Base-by-base conservation (phyloP, 805 yeast species). In the Candida andamanensis region DNA sequence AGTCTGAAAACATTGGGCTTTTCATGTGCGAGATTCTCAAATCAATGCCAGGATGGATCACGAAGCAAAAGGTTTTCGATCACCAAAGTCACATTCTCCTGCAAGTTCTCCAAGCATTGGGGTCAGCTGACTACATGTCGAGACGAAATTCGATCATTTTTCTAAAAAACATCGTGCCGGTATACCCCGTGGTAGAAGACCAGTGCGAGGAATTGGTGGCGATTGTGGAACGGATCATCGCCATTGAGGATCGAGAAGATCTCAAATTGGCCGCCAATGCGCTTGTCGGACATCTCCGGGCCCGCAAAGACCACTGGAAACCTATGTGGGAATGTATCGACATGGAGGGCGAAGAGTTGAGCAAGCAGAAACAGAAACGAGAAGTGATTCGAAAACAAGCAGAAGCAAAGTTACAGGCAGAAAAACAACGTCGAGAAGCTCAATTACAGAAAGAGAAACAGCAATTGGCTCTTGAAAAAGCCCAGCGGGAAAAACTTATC, bases 1-100 rank as follows among this genome's bases (percentile, higher is more conserved):
- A 89, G 49, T 78, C 95, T 2, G 95, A 87, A 45, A 83, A 84
- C 49, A 53, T 87, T 23, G 95, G 95, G 3, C 54, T 85, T 9
- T 87, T 89, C 44, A 73, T 76, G 44, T 63, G 74, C 16, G 78
- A 74, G 15, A 40, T 82, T 1, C 17, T 40, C 9, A n/a, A n/a
- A n/a, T n/a, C n/a, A n/a, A n/a, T n/a, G n/a, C n/a, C n/a, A n/a
- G n/a, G n/a, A n/a, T n/a, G n/a, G n/a, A 57, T 52, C 5, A 56
- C 55, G 15, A 19, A 27, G 13, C 3, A n/a, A 17, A 15, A 9
- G 26, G 11, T 28, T 7, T 24, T 50, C 44, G 63, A 67, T 6
- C 82, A 82, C 73, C 86, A 85, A 47, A 41, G 56, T 2, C 46
- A 50, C 1, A 50, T 84, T 6, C 54, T 76, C 10, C 52, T 56